Evolutionary conservation across 306 rosid species (phyloP), one percentile per base, ranked within the genome.

Genomic region (Quercus glauca): DNA sequence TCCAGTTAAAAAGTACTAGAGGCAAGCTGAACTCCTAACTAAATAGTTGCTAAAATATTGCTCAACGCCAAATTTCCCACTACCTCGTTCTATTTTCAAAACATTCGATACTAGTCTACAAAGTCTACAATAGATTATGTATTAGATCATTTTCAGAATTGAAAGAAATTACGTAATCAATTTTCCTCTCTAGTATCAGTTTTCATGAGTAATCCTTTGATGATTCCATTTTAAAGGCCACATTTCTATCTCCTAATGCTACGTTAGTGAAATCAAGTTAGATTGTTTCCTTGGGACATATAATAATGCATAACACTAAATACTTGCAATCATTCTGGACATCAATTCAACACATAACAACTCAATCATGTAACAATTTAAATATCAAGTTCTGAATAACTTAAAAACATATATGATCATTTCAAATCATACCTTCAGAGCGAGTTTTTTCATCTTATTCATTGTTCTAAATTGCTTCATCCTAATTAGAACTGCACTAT

Each of bases 401-500:
- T 65, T 17, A 33, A 29, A 65, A 33, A 65, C 19, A 19, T 43
- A 31, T 17, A 31, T 20, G 45, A 51, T 64, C 60, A 41, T 67
- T 37, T 53, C 5, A 37, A 75, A 17, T 13, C 41, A 55, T 83
- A 91, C 99, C 96, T 89, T 93, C 7, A 93, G 85, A 85, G 93
- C 93, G 37, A 89, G 89, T 57, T 89, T 86, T 92, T 96, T 96
- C 90, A 96, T 75, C 86, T 96, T 96, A 87, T 93, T 96, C 99
- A 96, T 93, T 82, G 93, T 97, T 83, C 96, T 88, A 88, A 96
- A 96, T 77, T 96, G 99, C 84, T 88, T 96, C 98, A 96, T 89
- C 83, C 99, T 87, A 71, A 25, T 88, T 59, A 93, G 91, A 75
- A 96, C 97, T 15, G 94, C 99, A 78, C 91, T 93, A 64, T 93